A percentile compares a stretch with the other conserved stretches of the same genome.
Evolutionary conservation across 306 rosid species (phyloP).

Genomic region (Sechiopsis laciniata): DNA sequence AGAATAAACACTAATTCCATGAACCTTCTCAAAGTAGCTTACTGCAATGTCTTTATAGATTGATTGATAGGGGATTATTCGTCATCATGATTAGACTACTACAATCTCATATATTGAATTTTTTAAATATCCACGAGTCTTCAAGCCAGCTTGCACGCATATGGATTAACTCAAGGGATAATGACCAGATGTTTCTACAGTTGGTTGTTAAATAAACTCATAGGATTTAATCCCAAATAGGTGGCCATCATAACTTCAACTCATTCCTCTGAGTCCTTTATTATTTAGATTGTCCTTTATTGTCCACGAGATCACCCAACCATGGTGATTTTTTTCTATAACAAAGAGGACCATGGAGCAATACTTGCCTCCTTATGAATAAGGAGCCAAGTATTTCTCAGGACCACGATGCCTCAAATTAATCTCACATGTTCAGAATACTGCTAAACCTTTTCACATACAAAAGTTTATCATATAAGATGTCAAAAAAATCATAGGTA

Average conservation of each 20-base stretch:
- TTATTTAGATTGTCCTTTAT: too few species aligned
- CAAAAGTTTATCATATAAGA: too few species aligned
- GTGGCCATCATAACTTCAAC: background rate
- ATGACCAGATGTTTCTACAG: too few species aligned
- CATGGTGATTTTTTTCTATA: too few species aligned
- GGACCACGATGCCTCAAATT: background rate
- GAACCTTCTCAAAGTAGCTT: background rate
- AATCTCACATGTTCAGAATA: background rate
- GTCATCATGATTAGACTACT: background rate
- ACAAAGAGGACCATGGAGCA: too few species aligned
- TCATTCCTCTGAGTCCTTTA: background rate
- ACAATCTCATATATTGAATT: background rate
- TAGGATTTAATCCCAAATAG: background rate
- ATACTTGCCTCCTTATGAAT: too few species aligned
- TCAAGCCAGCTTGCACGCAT: background rate
- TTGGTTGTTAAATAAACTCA: background rate
- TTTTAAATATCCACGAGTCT: background rate
- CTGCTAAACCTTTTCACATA: background rate
- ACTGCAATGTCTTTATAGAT: background rate
- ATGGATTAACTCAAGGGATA: too few species aligned
- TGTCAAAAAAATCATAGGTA: too few species aligned
- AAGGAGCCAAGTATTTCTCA: too few species aligned
- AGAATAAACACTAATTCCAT: background rate
- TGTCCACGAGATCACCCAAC: too few species aligned
- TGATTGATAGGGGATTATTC: background rate